phyloP scores from a whole-genome alignment of 441 rosid genomes.

The Adansonia rubrostipa region DNA sequence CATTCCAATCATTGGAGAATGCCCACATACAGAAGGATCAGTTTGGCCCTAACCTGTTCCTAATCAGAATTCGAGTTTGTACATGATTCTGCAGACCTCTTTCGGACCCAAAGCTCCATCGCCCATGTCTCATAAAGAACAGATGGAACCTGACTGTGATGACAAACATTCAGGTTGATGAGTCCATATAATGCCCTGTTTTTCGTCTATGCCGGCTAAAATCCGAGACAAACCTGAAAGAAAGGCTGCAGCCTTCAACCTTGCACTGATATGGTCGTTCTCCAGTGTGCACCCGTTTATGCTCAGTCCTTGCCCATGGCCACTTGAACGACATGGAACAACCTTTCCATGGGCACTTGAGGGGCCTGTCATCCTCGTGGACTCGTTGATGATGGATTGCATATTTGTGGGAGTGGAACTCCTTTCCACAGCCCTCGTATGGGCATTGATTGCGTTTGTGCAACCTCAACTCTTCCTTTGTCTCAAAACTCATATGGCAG shows the following conservation, averaged over 20 bases:
- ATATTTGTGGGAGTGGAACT: conserved; percentile 82
- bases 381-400: conserved; percentile 84
- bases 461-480: conserved; percentile 63
- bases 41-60: conserved; percentile 36
- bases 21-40: conserved; percentile 45
- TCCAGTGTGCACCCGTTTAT: conserved; percentile 92
- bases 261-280: conserved; percentile 90
- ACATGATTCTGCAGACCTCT: conserved; percentile 40
- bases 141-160: not conserved
- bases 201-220: conserved; percentile 91
- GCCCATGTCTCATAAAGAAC: not conserved
- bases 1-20: conserved; percentile 42
- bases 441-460: conserved; percentile 87
- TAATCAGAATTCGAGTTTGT: conserved; percentile 32
- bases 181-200: conserved; percentile 72
- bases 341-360: conserved; percentile 87
- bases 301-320: conserved; percentile 99
- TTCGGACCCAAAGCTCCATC: conserved; percentile 25
- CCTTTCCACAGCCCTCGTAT: conserved; percentile 80
- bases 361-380: conserved; percentile 90
- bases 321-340: conserved; percentile 92
- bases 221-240: conserved; percentile 96
- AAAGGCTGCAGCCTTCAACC: conserved; percentile 76
- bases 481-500: conserved; percentile 81
- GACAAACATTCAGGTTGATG: conserved; percentile 30